Evolutionary conservation across 345 rosid species (phyloP).

Genomic region (Populus euphratica): DNA sequence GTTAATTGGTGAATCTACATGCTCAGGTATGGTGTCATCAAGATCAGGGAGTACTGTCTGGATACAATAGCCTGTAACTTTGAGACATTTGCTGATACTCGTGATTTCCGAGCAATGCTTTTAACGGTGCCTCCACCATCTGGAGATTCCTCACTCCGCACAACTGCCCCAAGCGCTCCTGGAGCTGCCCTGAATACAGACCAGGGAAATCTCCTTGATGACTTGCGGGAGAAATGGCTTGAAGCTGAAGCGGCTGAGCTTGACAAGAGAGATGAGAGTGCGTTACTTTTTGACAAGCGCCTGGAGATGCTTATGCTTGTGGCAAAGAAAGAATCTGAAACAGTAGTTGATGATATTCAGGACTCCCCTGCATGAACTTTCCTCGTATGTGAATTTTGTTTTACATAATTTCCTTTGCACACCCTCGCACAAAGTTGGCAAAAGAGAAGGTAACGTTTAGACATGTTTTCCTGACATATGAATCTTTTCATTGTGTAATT

Average conservation of each 20-base stretch:
- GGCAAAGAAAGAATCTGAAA: slow-evolving; percentile 56
- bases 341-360: slow-evolving; percentile 18
- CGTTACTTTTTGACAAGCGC: slow-evolving; percentile 77
- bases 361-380: slow-evolving; percentile 22
- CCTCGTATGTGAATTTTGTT: no score
- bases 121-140: slow-evolving; percentile 90
- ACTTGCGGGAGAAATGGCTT: slow-evolving; percentile 95
- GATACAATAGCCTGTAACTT: slow-evolving; percentile 81
- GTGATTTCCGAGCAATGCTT: slow-evolving; percentile 82
- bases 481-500: no score
- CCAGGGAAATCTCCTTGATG: slow-evolving; percentile 85
- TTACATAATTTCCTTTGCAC: not conserved
- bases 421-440: not conserved
- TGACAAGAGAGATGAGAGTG: slow-evolving; percentile 95
- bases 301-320: slow-evolving; percentile 78
- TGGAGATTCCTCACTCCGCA: slow-evolving; percentile 85
- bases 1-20: slow-evolving; percentile 9
- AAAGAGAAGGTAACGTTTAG: no score
- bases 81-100: slow-evolving; percentile 80
- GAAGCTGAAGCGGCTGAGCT: slow-evolving; percentile 96
- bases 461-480: no score
- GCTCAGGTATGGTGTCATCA: slow-evolving; percentile 82
- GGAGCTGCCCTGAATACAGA: slow-evolving; percentile 64
- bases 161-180: slow-evolving; percentile 87
- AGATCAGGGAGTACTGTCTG: slow-evolving; percentile 84